Evolutionary conservation across 306 rosid genomes (phyloP).

Genomic region (Lagenaria siceraria): DNA sequence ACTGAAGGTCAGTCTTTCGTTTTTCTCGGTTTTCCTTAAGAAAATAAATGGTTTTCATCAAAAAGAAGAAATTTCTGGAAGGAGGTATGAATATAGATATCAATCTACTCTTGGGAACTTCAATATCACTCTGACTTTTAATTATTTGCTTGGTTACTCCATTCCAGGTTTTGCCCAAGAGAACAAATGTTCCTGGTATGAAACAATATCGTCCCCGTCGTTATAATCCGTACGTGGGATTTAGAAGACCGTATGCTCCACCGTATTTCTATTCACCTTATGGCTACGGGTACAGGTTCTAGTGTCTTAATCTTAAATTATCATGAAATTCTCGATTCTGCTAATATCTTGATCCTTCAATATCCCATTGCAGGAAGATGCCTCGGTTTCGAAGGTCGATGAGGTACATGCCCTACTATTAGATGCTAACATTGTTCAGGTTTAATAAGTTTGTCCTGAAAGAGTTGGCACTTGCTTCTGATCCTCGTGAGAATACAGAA

Average conservation of each 20-base stretch:
- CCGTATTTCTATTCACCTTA: slow-evolving; percentile 69
- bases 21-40: background rate
- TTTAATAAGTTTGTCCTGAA: background rate
- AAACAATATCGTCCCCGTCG: slow-evolving; percentile 78
- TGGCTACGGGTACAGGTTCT: slow-evolving; percentile 64
- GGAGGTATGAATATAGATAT: background rate
- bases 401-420: slow-evolving; percentile 75
- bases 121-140: background rate
- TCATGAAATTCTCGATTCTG: background rate
- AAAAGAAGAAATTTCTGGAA: background rate
- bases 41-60: background rate
- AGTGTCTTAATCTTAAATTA: background rate
- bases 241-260: slow-evolving; percentile 72
- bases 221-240: slow-evolving; percentile 52
- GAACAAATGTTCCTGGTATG: slow-evolving; percentile 98
- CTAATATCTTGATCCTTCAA: slow-evolving; percentile 3
- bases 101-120: background rate
- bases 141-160: background rate
- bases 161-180: slow-evolving; percentile 72
- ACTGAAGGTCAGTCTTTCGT: slow-evolving; percentile 41
- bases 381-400: slow-evolving; percentile 68
- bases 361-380: slow-evolving; percentile 46
- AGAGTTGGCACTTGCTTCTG: background rate
- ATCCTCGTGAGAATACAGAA: background rate
- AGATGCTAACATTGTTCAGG: slow-evolving; percentile 14